Evolutionary conservation across 192 early-diverging fungal genomes (phyloP), one percentile per base, ranked within the genome.

Genomic region (Geranomyces michiganensis): DNA sequence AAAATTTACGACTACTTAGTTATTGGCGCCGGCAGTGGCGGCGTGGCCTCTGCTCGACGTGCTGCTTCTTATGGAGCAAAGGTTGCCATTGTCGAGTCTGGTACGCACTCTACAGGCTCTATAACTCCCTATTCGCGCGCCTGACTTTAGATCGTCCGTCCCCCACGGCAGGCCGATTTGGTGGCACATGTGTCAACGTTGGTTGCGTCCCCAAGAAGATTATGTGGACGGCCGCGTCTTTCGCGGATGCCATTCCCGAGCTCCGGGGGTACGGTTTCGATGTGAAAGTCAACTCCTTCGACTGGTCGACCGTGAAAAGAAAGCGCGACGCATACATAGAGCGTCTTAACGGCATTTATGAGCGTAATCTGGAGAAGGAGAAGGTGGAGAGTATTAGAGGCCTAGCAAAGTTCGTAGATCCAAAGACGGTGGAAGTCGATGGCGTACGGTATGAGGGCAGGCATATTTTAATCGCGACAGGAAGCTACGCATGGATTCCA

Each of bases 301-400:
- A 91, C 79, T 97, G 95, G 95, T 75, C 79, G 6, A 65, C 78
- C 17, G 76, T 99, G 67, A 98, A 98, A 82, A 53, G 87, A 33
- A 95, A 94, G 82, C 90, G 97, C 45, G 97, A 99, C 75, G 95
- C 92, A 7, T 99, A 99, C 81, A 92, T 99, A 45, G 84, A 89
- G 81, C 95, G 97, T 45, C 84, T 99, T 21, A 99, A 99, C 79
- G 92, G 92, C 24, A 99, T 99, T 77, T 99, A 99, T 82, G 91
- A 89, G 80, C 85, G 72, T 68, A 99, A 99, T 78, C 81, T 99
- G 31, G 76, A 71, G 44, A 95, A 94, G 73, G 96, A 97, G 62
- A 80, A 77, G 10, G 88, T 99, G 31, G 92, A 94, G 30, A 89
- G 90, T 53, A 88, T 97, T 74, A 71, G 85, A 45, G 97, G 97